Base-by-base conservation (phyloP, 2,329 filamentous ascomycete species). In the Botryosphaeria dothidea region DNA sequence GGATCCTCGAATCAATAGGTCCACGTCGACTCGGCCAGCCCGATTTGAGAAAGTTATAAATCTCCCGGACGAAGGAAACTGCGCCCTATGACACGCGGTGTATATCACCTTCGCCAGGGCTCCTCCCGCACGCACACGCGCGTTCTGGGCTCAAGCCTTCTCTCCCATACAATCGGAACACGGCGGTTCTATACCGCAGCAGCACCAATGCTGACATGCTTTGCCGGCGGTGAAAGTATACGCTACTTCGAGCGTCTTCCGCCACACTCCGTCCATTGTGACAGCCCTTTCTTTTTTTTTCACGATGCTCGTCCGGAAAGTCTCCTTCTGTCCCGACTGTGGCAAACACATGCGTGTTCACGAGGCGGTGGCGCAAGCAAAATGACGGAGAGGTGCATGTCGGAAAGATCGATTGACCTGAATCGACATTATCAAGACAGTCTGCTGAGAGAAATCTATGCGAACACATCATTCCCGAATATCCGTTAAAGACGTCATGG, bases 11-110 rank as follows among this genome's bases (percentile, higher is more conserved):
- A 3, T 7, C 21, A 31, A 60, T 60, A 60, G 38, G 56, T 46
- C 41, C 41, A 60, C 56, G 56, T 60, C 43, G 56, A 31, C 56
- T 19, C 23, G n/a, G 13, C 36, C 29, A 25, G n/a, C 21, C 56
- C 56, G 56, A 38, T 60, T 46, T 45, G 36, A 60, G 56, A 25
- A 21, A 29, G 56, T 60, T 60, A 60, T 41, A 60, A 60, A 60
- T 60, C 56, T 57, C 25, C n/a, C 52, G n/a, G 52, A n/a, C 21
- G 27, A 34, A 52, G 27, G 9, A 23, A 19, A 17, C 17, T 19
- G 29, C 49, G 6, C 17, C 49, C 17, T 17, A 11, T 5, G 29
- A 52, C 27, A 19, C 46, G 45, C 25, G 46, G 21, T 29, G 49
- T 34, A 29, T 4, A 23, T 11, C 17, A 8, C n/a, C 49, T 13